phyloP scores from a whole-genome alignment of 2,329 filamentous ascomycete genomes.

The Penicillium digitatum region DNA sequence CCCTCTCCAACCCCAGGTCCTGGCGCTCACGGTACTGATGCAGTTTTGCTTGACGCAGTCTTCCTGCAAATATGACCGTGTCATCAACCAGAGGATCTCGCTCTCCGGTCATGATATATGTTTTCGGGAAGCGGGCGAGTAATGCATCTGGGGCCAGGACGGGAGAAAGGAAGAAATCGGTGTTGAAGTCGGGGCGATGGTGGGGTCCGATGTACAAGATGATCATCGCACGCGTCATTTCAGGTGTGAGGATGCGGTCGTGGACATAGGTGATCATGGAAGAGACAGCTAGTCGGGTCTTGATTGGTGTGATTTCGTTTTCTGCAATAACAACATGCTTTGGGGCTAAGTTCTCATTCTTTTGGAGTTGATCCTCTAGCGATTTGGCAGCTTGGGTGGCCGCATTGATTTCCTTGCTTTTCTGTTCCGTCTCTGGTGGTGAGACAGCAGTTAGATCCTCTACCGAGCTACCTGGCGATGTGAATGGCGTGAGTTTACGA shows the following conservation, averaged over 20 bases:
- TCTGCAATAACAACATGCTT: slow-evolving; percentile 35
- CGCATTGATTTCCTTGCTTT: slow-evolving; percentile 21
- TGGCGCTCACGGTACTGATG: slow-evolving; percentile 54
- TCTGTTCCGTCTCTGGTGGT: slow-evolving; percentile 13
- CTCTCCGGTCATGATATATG: slow-evolving; percentile 90
- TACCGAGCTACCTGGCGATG: slow-evolving; percentile 76
- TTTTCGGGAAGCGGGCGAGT: slow-evolving; percentile 84
- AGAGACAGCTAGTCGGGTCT: slow-evolving; percentile 85
- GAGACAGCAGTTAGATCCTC: slow-evolving; percentile 49
- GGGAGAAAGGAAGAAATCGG: slow-evolving; percentile 85
- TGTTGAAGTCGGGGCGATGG: slow-evolving; percentile 85
- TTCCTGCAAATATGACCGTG: slow-evolving; percentile 90
- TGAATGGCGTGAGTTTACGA: slow-evolving; percentile 65
- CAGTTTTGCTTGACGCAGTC: slow-evolving; percentile 73
- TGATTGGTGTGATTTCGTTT: slow-evolving; percentile 52
- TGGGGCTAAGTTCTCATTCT: slow-evolving; percentile 33
- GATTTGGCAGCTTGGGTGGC: slow-evolving; percentile 21
- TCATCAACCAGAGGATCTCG: slow-evolving; percentile 94
- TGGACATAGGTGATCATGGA: slow-evolving; percentile 99
- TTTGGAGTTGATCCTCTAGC: slow-evolving; percentile 28
- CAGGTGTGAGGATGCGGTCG: slow-evolving; percentile 86
- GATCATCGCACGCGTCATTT: slow-evolving; percentile 99
- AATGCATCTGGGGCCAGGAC: slow-evolving; percentile 82
- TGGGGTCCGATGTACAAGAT: slow-evolving; percentile 94
- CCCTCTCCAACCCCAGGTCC: slow-evolving; percentile 54